phyloP scores from a whole-genome alignment of 2,329 filamentous ascomycete genomes.

The Fusarium virguliforme region DNA sequence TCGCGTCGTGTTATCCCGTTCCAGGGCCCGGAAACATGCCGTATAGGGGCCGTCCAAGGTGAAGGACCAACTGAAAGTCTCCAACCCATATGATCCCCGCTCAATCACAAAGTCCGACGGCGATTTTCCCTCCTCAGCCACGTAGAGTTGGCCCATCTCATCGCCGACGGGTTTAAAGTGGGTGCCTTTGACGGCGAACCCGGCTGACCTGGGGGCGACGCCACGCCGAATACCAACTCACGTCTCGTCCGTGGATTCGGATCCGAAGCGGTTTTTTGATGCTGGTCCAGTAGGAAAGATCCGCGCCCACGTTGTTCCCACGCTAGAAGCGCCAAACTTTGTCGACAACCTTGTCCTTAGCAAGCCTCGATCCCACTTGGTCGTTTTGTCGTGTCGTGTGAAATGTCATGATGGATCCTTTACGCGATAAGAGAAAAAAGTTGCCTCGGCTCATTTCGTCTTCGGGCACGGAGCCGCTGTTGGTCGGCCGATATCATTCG shows the following conservation, averaged over 20 bases:
- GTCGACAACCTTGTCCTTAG: background rate
- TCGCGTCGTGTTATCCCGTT: constrained; percentile 25
- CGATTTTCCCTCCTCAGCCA: constrained; percentile 23
- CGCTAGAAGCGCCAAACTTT: constrained; percentile 3
- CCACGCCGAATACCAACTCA: constrained; percentile 15
- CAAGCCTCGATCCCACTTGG: background rate
- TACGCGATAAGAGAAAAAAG: constrained; percentile 5
- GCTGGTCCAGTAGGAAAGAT: background rate
- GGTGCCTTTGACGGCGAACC: background rate
- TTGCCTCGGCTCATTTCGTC: constrained; percentile 4
- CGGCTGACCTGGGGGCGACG: constrained; percentile 9
- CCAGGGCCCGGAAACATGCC: constrained; percentile 8
- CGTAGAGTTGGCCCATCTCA: constrained; percentile 2
- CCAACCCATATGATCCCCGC: constrained; percentile 5
- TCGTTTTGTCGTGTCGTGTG: background rate
- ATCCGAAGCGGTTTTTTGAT: constrained; percentile 24
- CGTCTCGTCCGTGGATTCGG: constrained; percentile 29
- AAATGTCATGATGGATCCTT: background rate
- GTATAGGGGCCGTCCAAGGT: constrained; percentile 9
- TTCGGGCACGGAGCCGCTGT: constrained; percentile 10
- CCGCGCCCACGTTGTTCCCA: constrained; percentile 3
- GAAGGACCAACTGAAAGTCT: constrained; percentile 5
- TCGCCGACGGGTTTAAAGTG: constrained; percentile 12
- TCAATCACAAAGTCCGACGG: constrained; percentile 36
- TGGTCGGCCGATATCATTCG: constrained; percentile 18